Evolutionary conservation across 768 basidiomycete species (phyloP).

Genomic region (Mycena olivaceomarginata): DNA sequence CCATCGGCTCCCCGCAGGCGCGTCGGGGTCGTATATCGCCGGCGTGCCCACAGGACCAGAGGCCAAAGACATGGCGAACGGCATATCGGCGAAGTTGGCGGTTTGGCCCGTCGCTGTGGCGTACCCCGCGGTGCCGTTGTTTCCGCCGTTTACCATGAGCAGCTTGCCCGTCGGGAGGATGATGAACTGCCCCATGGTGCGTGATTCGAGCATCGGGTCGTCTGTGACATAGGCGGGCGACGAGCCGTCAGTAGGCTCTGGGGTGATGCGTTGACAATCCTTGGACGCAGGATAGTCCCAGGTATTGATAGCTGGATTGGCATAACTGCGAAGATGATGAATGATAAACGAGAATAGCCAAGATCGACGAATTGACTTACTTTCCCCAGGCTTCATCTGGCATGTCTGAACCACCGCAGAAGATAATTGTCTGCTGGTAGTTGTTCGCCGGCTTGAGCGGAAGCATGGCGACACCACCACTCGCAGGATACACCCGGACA

Average conservation of each 20-base stretch:
- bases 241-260: slow-evolving; percentile 86
- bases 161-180: slow-evolving; percentile 86
- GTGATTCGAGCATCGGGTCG: slow-evolving; percentile 82
- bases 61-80: slow-evolving; percentile 83
- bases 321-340: slow-evolving; percentile 60
- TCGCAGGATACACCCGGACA: slow-evolving; percentile 92
- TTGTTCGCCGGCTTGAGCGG: slow-evolving; percentile 94
- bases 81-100: slow-evolving; percentile 70
- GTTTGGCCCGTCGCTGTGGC: slow-evolving; percentile 74
- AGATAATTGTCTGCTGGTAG: slow-evolving; percentile 89
- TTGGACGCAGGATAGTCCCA: slow-evolving; percentile 81
- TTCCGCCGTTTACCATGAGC: slow-evolving; percentile 89
- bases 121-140: slow-evolving; percentile 94
- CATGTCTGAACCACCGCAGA: slow-evolving; percentile 94
- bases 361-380: too few species aligned
- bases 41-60: slow-evolving; percentile 87
- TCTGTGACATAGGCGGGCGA: slow-evolving; percentile 78
- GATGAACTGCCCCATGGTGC: slow-evolving; percentile 96
- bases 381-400: slow-evolving; percentile 82
- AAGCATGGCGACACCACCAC: slow-evolving; percentile 92
- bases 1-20: slow-evolving; percentile 84
- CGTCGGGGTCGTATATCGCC: slow-evolving; percentile 89
- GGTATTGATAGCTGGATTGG: slow-evolving; percentile 82
- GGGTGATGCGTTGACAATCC: slow-evolving; percentile 90
- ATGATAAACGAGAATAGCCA: too few species aligned